Percentiles rank a stretch among this genome's conserved stretches.
phyloP scores from a whole-genome alignment of 2,329 filamentous ascomycete species.

The Neonectria ditissima region DNA sequence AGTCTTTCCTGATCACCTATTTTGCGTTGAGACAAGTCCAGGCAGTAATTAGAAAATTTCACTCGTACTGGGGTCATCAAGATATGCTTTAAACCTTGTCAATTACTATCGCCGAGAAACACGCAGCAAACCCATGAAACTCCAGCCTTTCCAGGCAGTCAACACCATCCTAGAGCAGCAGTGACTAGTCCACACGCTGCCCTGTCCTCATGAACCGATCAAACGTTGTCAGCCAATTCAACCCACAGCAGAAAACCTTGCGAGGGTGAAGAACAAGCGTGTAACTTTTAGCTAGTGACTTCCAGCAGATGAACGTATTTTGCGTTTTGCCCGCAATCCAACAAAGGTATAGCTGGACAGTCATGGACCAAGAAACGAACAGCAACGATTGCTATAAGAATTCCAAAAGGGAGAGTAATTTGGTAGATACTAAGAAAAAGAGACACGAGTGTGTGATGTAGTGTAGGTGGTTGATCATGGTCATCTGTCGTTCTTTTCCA shows the following conservation, averaged over 20 bases:
- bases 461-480: constrained; percentile 15
- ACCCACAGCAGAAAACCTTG: background rate
- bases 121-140: constrained; percentile 12
- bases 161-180: constrained; percentile 7
- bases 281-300: background rate
- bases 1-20: background rate
- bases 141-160: constrained; percentile 9
- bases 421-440: constrained; percentile 24
- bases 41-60: too few species aligned
- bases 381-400: constrained; percentile 2
- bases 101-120: constrained; percentile 28
- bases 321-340: constrained; percentile 3
- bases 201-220: constrained; percentile 2
- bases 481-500: constrained; percentile 22
- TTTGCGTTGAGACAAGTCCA: background rate
- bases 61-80: background rate
- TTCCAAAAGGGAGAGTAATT: constrained; percentile 18
- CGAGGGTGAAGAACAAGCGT: background rate
- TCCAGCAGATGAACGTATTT: background rate
- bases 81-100: constrained; percentile 2
- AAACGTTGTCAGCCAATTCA: background rate
- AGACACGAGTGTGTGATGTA: constrained; percentile 20
- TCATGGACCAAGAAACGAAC: constrained; percentile 6
- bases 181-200: background rate
- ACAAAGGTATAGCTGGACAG: background rate